Base-by-base conservation (phyloP, 2,329 filamentous ascomycete genomes). In the Dactylella cylindrospora region DNA sequence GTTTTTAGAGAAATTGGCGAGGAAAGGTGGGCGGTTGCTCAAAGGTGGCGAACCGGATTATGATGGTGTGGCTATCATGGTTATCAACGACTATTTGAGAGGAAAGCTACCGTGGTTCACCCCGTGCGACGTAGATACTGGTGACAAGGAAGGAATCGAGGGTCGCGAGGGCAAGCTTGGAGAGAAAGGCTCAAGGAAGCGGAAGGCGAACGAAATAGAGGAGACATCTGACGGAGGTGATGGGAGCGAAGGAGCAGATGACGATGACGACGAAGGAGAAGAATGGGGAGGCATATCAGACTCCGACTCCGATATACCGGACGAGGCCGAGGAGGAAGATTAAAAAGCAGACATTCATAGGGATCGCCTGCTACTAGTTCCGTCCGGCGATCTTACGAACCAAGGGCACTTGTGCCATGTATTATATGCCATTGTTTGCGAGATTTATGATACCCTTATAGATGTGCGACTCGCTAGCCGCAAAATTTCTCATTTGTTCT, bases 21-120 rank as follows among this genome's bases (percentile, higher is more conserved):
- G 90, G 54, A 97, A 96, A 73, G 84, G 84, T 55, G 93, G 93
- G 12, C 81, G 90, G 68, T 75, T 98, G 15, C 76, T 97, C 12
- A 90, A 89, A 71, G 91, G 88, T 55, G 93, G 91, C n/a, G 93
- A 97, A 72, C 86, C 91, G 3, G 93, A 98, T 72, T 76, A 96
- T 51, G 91, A 97, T 69, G 90, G 90, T 69, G 90, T 95, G 40
- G 93, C 93, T 1, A 95, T 95, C 74, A 95, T 95, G 83, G 86
- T 98, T 0, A 76, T 98, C 60, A 97, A 95, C 70, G 93, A 98
- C 71, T 98, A 97, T 72, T 82, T 97, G 70, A 78, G 93, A 66
- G 93, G 93, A 53, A 96, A 91, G 74, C 88, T 97, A 20, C 93
- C 93, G 1, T 98, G 94, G 93, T 98, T 62, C 33, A 54, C 49